Evolutionary conservation across 1,139 yeast species (phyloP), one percentile per base, ranked within the genome.

Genomic region (Pichia sp.): DNA sequence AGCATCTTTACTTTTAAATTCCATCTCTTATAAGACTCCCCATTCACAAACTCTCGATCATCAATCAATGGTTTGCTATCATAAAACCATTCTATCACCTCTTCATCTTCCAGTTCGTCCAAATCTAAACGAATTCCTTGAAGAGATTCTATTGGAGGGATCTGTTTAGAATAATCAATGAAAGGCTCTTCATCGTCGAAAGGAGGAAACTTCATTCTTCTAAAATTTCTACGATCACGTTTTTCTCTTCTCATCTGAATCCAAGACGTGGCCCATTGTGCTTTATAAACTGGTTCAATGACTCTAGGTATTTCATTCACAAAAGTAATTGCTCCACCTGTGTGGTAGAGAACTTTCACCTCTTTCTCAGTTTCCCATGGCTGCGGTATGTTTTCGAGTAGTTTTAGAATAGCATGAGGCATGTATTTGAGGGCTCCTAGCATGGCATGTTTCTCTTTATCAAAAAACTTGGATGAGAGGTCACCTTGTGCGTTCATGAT

Each of bases 121-220:
- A 86, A 68, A 25, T 85, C 87, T 57, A 86, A 64, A 56, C 75
- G 80, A 30, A 91, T 80, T 0, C 93, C 76, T 36, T 85, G 91
- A 6, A 80, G 74, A 0, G 91, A 86, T 47, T 85, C 93, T 0
- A 82, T 69, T 30, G 82, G 85, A 55, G 87, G 87, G 21, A 90
- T 72, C 61, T 87, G 86, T 55, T 89, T 95, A 23, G 82, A 65
- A 85, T 90, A 93, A 56, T 85, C 82, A 42, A 91, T 67, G 0
- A 96, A 95, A 0, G 97, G 96, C 66, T 91, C 98, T 66, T 95
- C 99, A 65, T 95, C 99, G 68, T 95, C 99, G 70, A 93, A 90
- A 0, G 96, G 93, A 1, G 99, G 99, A 60, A 93, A 87, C 51
- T 90, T 76, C 87, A 93, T 84, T 61, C 99, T 77, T 62, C 89